A percentile compares a stretch with the other conserved stretches of the same genome.
Evolutionary conservation across 306 rosid species (phyloP).

Genomic region (Erythrophleum fordii): DNA sequence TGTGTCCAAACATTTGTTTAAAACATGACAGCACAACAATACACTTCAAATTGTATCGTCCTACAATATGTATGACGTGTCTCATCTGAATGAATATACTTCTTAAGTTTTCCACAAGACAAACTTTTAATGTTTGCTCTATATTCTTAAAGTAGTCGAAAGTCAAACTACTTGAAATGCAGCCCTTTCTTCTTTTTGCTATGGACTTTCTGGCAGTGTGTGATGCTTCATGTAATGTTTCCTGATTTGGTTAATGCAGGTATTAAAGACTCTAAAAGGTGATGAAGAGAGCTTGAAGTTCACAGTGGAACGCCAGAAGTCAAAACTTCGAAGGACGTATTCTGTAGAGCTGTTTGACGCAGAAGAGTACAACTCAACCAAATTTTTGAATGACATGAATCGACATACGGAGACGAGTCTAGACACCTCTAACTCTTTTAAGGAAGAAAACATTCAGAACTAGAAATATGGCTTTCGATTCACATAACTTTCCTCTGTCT

Average conservation of each 20-base stretch:
- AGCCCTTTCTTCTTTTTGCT: neutral
- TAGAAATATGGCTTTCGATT: constrained; percentile 28
- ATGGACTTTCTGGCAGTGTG: neutral
- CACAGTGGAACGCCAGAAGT: constrained; percentile 50
- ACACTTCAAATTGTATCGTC: no score
- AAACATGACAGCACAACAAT: no score
- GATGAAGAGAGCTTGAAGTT: constrained; percentile 49
- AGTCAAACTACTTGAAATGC: no score
- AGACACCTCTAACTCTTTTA: neutral
- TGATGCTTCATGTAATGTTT: neutral
- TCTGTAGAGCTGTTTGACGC: constrained; percentile 84
- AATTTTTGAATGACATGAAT: constrained; percentile 58
- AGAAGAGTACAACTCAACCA: constrained; percentile 88
- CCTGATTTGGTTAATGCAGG: constrained; percentile 49
- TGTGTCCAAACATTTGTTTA: no score
- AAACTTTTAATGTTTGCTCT: no score
- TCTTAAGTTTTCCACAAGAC: no score
- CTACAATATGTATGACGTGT: no score
- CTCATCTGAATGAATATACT: no score
- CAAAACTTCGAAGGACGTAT: constrained; percentile 70
- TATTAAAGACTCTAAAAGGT: constrained; percentile 62
- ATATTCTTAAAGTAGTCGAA: no score
- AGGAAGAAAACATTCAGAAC: neutral
- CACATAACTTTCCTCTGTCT: constrained; percentile 4
- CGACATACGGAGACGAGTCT: constrained; percentile 33